These are phyloP conservation scores for Teratosphaeria viscida DNA, from an alignment of 2,329 filamentous ascomycete species.

Conservation along the genomic window DNA sequence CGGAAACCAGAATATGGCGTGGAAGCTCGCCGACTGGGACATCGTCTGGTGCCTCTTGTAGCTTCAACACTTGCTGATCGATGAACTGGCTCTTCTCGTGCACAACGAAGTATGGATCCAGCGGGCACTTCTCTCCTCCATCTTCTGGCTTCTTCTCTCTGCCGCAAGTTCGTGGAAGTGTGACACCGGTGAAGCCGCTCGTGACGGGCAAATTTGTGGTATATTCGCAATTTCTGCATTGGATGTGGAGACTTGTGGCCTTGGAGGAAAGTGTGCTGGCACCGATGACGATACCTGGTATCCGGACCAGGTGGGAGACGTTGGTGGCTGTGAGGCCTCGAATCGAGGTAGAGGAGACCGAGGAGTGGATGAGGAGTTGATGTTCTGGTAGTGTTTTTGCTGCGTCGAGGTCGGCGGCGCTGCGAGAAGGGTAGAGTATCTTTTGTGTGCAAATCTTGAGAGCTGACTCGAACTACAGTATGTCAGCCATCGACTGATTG, in stretches of 20 bases:
- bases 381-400: constrained; percentile 56
- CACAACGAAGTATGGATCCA: constrained; percentile 92
- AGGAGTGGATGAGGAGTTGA: constrained; percentile 89
- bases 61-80: constrained; percentile 94
- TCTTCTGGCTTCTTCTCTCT: constrained; percentile 39
- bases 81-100: constrained; percentile 93
- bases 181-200: constrained; percentile 79
- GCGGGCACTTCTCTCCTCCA: constrained; percentile 68
- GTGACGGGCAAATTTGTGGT: constrained; percentile 59
- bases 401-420: constrained; percentile 47
- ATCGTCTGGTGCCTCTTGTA: constrained; percentile 94
- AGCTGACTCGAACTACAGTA: constrained; percentile 70
- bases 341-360: constrained; percentile 81
- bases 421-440: constrained; percentile 75
- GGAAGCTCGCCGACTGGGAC: constrained; percentile 94
- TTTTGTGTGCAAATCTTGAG: constrained; percentile 84
- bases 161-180: constrained; percentile 69
- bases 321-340: constrained; percentile 86
- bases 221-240: constrained; percentile 78
- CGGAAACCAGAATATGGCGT: constrained; percentile 86
- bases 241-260: constrained; percentile 73
- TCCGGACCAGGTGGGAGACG: constrained; percentile 88
- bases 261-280: constrained; percentile 96
- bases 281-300: constrained; percentile 94
- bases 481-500: constrained; percentile 1